These are phyloP conservation scores for Candida nanaspora DNA, from an alignment of 805 yeast genomes.

Conservation along the genomic window DNA sequence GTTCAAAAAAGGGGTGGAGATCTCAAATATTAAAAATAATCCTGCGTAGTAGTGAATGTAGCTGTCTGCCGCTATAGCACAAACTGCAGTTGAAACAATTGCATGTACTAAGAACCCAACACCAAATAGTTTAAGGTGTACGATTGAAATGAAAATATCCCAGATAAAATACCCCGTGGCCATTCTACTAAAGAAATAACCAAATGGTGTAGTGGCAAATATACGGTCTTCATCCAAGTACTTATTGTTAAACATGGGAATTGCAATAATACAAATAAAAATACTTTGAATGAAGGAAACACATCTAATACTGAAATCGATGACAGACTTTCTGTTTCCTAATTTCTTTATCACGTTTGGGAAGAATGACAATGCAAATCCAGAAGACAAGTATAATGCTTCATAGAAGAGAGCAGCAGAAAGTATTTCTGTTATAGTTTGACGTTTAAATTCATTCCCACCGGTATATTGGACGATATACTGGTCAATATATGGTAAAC, in stretches of 20 bases:
- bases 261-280: slow-evolving; percentile 21
- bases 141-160: slow-evolving; percentile 25
- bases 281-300: slow-evolving; percentile 28
- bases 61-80: slow-evolving; percentile 16
- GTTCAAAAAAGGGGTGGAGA: slow-evolving; percentile 30
- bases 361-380: slow-evolving; percentile 14
- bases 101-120: slow-evolving; percentile 30
- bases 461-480: slow-evolving; percentile 12
- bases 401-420: slow-evolving; percentile 23
- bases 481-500: slow-evolving; percentile 12
- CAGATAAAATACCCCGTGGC: slow-evolving; percentile 30
- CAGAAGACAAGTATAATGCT: slow-evolving; percentile 15
- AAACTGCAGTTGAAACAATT: slow-evolving; percentile 25
- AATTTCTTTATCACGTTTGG: slow-evolving; percentile 12
- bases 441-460: slow-evolving; percentile 12
- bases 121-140: slow-evolving; percentile 23
- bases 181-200: slow-evolving; percentile 20
- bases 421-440: slow-evolving; percentile 17
- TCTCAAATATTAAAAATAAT: slow-evolving; percentile 27
- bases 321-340: slow-evolving; percentile 9
- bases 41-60: slow-evolving; percentile 29
- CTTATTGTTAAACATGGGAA: slow-evolving; percentile 23
- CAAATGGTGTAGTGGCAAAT: slow-evolving; percentile 28
- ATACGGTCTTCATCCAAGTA: slow-evolving; percentile 21
- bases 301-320: slow-evolving; percentile 25